phyloP scores from a whole-genome alignment of 83 land plant species.

The Thuja plicata region DNA sequence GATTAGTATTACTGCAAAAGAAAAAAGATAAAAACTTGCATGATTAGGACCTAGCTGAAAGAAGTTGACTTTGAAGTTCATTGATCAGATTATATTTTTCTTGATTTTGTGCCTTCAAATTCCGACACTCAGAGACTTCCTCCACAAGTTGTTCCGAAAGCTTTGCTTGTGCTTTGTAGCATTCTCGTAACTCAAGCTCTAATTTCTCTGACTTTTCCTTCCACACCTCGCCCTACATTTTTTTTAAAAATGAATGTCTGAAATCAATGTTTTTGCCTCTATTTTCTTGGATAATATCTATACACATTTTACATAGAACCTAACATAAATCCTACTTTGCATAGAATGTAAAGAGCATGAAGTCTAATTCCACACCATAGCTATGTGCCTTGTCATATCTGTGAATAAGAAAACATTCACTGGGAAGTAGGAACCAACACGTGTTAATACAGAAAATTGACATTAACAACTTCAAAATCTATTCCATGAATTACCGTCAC shows the following conservation, averaged over 20 bases:
- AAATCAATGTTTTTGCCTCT: background rate
- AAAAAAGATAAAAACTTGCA: constrained; percentile 2
- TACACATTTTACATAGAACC: background rate
- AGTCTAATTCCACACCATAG: background rate
- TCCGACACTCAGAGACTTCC: constrained; percentile 70
- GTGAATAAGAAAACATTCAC: background rate
- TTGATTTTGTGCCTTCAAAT: constrained; percentile 54
- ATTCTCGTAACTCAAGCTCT: constrained; percentile 81
- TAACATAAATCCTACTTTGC: background rate
- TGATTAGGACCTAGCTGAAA: constrained; percentile 46
- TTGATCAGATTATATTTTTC: constrained; percentile 58
- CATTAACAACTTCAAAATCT: too few species aligned
- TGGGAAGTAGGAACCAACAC: background rate
- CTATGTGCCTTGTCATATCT: background rate
- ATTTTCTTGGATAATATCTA: background rate
- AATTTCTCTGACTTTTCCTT: constrained; percentile 81
- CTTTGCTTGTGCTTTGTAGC: constrained; percentile 85
- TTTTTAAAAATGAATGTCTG: background rate
- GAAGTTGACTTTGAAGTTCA: constrained; percentile 55
- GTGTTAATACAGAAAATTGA: too few species aligned
- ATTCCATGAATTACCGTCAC: too few species aligned
- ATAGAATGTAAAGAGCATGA: background rate
- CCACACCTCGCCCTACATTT: constrained; percentile 47
- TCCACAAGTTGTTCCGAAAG: constrained; percentile 92
- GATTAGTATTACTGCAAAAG: background rate